Evolutionary conservation across 805 yeast species (phyloP).

Genomic region (Cyberlindnera nakhonratchasimensis): DNA sequence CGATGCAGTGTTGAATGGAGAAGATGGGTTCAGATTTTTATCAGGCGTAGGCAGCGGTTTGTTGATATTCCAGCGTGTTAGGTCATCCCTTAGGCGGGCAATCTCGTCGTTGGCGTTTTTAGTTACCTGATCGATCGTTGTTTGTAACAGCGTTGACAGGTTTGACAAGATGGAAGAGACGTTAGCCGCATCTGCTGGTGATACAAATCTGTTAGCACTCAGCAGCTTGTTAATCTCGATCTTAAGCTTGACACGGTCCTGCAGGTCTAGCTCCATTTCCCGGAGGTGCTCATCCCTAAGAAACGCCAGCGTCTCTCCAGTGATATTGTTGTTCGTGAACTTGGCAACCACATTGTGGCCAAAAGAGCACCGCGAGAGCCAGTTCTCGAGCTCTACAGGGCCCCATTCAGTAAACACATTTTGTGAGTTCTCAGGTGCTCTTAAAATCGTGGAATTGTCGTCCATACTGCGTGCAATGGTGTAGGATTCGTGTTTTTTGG

Average conservation of each 20-base stretch:
- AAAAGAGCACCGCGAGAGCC: constrained; percentile 23
- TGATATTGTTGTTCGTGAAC: constrained; percentile 58
- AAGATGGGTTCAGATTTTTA: constrained; percentile 18
- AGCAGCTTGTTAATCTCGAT: constrained; percentile 54
- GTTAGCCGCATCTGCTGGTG: constrained; percentile 12
- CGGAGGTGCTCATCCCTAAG: constrained; percentile 65
- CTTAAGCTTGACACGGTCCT: constrained; percentile 57
- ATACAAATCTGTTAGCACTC: constrained; percentile 9
- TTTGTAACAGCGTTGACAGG: constrained; percentile 17
- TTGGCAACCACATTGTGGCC: constrained; percentile 15
- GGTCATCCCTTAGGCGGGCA: constrained; percentile 17
- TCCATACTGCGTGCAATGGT: too few relatives aligned
- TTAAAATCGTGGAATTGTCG: constrained; percentile 10
- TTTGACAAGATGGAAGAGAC: constrained; percentile 13
- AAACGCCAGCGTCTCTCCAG: constrained; percentile 69
- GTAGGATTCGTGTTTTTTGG: too few relatives aligned
- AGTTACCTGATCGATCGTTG: constrained; percentile 11
- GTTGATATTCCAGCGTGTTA: constrained; percentile 4
- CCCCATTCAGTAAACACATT: constrained; percentile 23
- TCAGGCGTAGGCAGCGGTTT: constrained; percentile 28
- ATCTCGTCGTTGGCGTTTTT: constrained; percentile 18
- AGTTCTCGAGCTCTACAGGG: constrained; percentile 23
- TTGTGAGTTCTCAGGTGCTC: constrained; percentile 4
- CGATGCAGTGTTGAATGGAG: constrained; percentile 31
- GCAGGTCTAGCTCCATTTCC: constrained; percentile 64